Conservation (phyloP, 768 basidiomycete genomes). For the Fomitopsis serialis region DNA sequence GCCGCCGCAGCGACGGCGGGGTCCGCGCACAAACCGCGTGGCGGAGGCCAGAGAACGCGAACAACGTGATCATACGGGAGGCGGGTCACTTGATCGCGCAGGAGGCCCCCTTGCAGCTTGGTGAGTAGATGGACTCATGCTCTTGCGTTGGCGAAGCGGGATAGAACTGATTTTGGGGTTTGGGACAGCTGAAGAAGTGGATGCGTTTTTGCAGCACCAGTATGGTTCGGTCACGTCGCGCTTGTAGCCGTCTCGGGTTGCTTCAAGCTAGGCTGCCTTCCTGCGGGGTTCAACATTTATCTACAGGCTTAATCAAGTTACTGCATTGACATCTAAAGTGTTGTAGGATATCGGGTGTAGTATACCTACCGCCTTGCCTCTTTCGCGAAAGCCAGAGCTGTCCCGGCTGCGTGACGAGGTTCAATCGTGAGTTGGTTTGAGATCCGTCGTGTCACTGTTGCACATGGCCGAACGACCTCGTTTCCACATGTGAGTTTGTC, state of each 20-base stretch:
- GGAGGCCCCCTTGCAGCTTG: constrained; percentile 22
- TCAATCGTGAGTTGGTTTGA: no score
- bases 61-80: constrained; percentile 24
- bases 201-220: constrained; percentile 13
- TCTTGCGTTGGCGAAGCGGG: background rate
- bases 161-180: background rate
- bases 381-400: no score
- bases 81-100: constrained; percentile 31
- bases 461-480: no score
- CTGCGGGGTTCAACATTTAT: no score
- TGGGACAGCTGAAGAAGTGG: constrained; percentile 14
- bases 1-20: background rate
- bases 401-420: no score
- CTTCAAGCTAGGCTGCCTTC: no score
- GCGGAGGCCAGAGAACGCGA: constrained; percentile 28
- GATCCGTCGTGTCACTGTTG: no score
- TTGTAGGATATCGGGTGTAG: no score
- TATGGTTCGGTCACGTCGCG: constrained; percentile 9
- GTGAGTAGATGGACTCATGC: constrained; percentile 5
- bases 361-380: no score
- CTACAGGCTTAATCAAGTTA: no score
- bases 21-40: constrained; percentile 20
- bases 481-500: no score
- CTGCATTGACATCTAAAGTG: no score
- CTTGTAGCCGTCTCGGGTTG: background rate